Base-by-base conservation (phyloP, 176 grass and related monocot genomes). In the Rhynchospora pubera region DNA sequence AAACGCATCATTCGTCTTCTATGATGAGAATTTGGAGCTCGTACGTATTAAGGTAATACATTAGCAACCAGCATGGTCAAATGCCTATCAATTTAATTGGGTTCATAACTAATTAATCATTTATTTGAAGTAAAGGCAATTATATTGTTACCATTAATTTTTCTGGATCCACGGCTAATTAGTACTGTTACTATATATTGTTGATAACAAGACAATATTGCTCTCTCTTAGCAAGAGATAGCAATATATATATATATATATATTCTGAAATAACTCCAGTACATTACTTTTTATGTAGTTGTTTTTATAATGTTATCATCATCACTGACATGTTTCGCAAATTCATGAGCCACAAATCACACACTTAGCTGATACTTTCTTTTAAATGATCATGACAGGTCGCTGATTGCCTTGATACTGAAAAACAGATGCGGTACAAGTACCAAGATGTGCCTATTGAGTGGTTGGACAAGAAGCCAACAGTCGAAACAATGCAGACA, bases 1-100 rank as follows among this genome's bases (percentile, higher is more conserved):
- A n/a, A 66, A 89, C 55, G 83, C 91, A 0, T 85, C 84, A 34
- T 93, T 91, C 65, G n/a, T 86, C 82, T 47, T 91, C 82, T 93
- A 91, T 16, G 86, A 93, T 51, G 86, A 91, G 71, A 89, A 91
- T 30, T 78, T 68, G 0, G 84, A 46, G 23, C 91, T 91, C 19
- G 88, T 93, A 57, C 75, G 70, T 0, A 66, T 93, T 81, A 80
- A 43, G 9, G 82, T 90, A 45, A 39, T 39, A 66, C 1, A 44
- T 44, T 44, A 8, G 24, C 9, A 51, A 73, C 10, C 5, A 10
- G 19, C n/a, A 47, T 46, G 0, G 15, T 2, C 6, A 5, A 46
- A 45, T 43, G 26, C 26, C 26, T 28, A 43, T 69, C 16, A 28
- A 28, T 28, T 28, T 28, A 28, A 1, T 28, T 28, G 26, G 26